Conservation (phyloP, 2,329 filamentous ascomycete species). For the Fusarium dimerum region DNA sequence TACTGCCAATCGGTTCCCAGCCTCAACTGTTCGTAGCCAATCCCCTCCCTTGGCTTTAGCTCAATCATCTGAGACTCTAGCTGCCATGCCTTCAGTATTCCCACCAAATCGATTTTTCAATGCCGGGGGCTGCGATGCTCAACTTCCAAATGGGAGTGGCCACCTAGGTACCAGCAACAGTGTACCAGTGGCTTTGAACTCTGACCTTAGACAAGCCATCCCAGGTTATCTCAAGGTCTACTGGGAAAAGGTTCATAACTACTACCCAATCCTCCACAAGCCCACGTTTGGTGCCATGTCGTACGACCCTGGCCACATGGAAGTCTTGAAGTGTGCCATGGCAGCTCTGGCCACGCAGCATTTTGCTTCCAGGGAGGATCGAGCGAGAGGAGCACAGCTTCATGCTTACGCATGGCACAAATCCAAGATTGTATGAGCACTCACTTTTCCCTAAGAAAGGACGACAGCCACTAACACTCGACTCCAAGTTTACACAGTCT, state of each 20-base stretch:
- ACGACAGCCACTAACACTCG: conserved; percentile 16
- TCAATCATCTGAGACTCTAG: conserved; percentile 49
- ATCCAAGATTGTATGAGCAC: conserved; percentile 48
- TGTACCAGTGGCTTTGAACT: conserved; percentile 38
- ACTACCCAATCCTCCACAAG: conserved; percentile 54
- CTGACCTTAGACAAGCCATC: conserved; percentile 44
- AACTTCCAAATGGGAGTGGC: conserved; percentile 43
- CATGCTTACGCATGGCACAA: conserved; percentile 54
- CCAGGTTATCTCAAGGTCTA: conserved; percentile 54
- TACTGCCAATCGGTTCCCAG: conserved; percentile 38
- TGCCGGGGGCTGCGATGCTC: conserved; percentile 40
- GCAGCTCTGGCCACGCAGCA: conserved; percentile 58
- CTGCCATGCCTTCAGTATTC: conserved; percentile 45
- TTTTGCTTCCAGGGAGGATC: conserved; percentile 49
- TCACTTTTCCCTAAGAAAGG: not conserved
- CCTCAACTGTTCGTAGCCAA: conserved; percentile 50
- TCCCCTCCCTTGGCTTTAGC: conserved; percentile 49
- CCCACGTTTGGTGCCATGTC: conserved; percentile 42
- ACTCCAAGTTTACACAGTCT: conserved; percentile 39
- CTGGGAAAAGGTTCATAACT: conserved; percentile 52
- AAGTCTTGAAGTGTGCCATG: conserved; percentile 55
- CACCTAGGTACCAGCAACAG: conserved; percentile 32
- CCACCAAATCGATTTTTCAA: conserved; percentile 36
- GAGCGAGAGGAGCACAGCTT: conserved; percentile 50
- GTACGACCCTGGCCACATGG: conserved; percentile 35